Evolutionary conservation across 2,329 filamentous ascomycete genomes (phyloP), one percentile per base, ranked within the genome.

Genomic region (Aspergillus sp.): DNA sequence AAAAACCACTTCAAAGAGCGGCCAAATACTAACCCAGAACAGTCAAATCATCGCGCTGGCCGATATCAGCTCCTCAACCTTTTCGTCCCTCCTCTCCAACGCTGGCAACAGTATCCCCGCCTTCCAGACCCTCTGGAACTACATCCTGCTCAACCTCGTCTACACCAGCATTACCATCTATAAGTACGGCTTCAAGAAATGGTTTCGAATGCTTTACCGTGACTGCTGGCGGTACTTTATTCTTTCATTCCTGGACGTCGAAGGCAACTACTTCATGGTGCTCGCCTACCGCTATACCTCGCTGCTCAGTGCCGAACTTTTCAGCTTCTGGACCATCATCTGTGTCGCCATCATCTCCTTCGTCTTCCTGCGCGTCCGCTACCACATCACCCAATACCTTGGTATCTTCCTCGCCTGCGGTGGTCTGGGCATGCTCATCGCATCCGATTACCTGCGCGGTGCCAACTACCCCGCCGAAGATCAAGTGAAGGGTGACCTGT

Each of bases 301-400:
- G 71, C 89, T 96, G 68, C 84, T 97, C 52, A 94, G 90, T 19
- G 92, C 92, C 13, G 93, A 98, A 82, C 85, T 98, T 53, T 91
- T 98, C 80, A 96, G 96, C 83, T 98, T 98, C 80, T 98, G 93
- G 94, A 90, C 92, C 68, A 98, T 98, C 67, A 90, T 96, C 57
- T 88, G 93, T 65, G 94, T 98, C 30, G 92, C 98, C 25, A 74
- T 90, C 64, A 80, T 97, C 66, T 96, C 92, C 27, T 92, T 96
- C 21, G 23, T 51, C 55, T 57, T 57, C 36, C 55, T 57, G 32
- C 44, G 47, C 15, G 55, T 57, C 3, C 79, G 94, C 71, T 98
- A 98, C 84, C 91, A 92, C 79, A 81, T 85, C 74, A 87, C 90
- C 62, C 94, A 97, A 81, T 86, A 96, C 70, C 67, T 85, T 39